Percentiles rank a stretch among this genome's conserved stretches.
Evolutionary conservation across 768 basidiomycete species (phyloP).

Genomic region (Amanita rubescens): DNA sequence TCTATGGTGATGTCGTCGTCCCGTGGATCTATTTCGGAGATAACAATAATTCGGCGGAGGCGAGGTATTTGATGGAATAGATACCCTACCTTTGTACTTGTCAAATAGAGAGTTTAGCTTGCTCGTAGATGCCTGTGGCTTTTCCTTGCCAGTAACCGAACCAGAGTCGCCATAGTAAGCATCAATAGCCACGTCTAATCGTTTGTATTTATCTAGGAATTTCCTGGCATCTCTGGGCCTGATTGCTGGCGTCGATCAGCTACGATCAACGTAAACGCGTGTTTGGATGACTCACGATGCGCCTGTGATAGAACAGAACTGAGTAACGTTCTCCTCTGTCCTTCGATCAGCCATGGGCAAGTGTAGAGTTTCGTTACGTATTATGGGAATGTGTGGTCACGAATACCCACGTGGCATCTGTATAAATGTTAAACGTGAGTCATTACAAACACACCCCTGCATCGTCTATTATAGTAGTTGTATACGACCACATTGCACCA

Average conservation of each 20-base stretch:
- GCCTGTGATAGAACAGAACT: slow-evolving; percentile 64
- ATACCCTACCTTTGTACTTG: slow-evolving; percentile 51
- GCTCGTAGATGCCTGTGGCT: slow-evolving; percentile 38
- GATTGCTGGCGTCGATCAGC: slow-evolving; percentile 21
- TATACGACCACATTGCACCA: too few relatives aligned
- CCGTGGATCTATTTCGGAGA: slow-evolving; percentile 37
- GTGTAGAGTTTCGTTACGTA: background rate
- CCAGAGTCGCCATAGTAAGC: slow-evolving; percentile 56
- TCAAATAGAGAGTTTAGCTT: slow-evolving; percentile 56
- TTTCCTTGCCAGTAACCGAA: slow-evolving; percentile 17
- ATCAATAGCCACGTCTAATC: slow-evolving; percentile 67
- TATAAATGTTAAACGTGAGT: background rate
- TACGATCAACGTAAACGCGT: slow-evolving; percentile 12
- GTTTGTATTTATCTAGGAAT: slow-evolving; percentile 63
- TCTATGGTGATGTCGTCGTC: slow-evolving; percentile 63
- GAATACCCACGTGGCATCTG: background rate
- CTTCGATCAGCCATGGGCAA: slow-evolving; percentile 30
- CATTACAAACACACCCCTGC: background rate
- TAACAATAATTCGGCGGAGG: background rate
- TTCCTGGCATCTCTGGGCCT: slow-evolving; percentile 55
- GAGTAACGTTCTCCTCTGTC: slow-evolving; percentile 42
- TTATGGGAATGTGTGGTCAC: background rate
- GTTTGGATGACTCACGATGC: slow-evolving; percentile 46
- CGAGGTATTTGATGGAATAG: background rate
- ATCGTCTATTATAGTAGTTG: background rate